Conservation (phyloP, 805 yeast genomes). For the Blastobotrys chiropterorum region DNA sequence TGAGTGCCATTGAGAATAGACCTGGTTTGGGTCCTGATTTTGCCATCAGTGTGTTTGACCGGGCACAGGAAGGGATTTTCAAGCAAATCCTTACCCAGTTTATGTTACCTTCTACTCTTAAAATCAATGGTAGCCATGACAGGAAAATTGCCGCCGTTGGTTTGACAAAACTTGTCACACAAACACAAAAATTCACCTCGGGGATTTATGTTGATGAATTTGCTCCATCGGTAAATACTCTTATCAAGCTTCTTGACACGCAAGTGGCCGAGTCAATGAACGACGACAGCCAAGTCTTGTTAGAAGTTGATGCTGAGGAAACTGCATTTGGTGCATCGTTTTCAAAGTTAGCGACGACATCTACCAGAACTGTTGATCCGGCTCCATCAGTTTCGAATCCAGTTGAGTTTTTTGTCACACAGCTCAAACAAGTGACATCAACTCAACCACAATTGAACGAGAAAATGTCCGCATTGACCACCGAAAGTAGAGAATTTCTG, state of each 20-base stretch:
- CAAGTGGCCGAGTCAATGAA: constrained; percentile 34
- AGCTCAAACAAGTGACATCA: constrained; percentile 14
- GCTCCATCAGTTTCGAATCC: constrained; percentile 40
- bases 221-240: constrained; percentile 37
- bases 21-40: constrained; percentile 45
- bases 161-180: constrained; percentile 39
- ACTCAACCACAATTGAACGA: constrained; percentile 11
- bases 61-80: constrained; percentile 32
- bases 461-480: constrained; percentile 14
- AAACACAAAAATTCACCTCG: constrained; percentile 31
- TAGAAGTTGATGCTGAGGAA: constrained; percentile 31
- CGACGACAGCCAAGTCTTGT: constrained; percentile 27
- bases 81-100: constrained; percentile 29
- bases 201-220: constrained; percentile 40
- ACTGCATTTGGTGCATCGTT: constrained; percentile 82
- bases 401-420: constrained; percentile 21
- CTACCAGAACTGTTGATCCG: constrained; percentile 64
- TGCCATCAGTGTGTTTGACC: constrained; percentile 45
- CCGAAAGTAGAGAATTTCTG: constrained; percentile 13
- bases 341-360: constrained; percentile 63
- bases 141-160: constrained; percentile 46
- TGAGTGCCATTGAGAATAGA: constrained; percentile 38
- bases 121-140: constrained; percentile 36
- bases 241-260: constrained; percentile 40
- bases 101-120: constrained; percentile 31